A percentile compares a stretch with the other conserved stretches of the same genome.
phyloP scores from a whole-genome alignment of 768 basidiomycete species.

The Trametopsis cervina region DNA sequence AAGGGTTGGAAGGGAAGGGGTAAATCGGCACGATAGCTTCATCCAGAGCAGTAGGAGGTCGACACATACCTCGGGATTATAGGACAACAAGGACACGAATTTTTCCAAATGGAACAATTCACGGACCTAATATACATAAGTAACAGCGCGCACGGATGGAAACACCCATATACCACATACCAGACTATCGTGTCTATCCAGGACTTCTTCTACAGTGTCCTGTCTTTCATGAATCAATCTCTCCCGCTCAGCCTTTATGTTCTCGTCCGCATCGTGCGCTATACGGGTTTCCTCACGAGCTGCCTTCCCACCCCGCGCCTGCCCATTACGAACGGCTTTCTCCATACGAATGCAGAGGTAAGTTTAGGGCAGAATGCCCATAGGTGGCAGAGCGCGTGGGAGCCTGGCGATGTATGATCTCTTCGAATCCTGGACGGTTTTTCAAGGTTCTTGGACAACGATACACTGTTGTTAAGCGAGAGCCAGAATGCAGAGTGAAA shows the following conservation, averaged over 20 bases:
- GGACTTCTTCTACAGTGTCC: conserved; percentile 46
- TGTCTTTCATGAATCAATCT: conserved; percentile 54
- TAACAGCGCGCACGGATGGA: not conserved
- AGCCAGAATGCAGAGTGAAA: not conserved
- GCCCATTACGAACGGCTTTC: not conserved
- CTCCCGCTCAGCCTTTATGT: conserved; percentile 30
- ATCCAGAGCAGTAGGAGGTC: not conserved
- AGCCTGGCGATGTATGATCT: conserved; percentile 39
- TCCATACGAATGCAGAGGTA: not conserved
- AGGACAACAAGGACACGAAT: conserved; percentile 69
- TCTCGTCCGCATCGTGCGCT: conserved; percentile 9
- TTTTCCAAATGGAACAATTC: conserved; percentile 87
- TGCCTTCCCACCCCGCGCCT: not conserved
- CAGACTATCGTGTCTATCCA: conserved; percentile 65
- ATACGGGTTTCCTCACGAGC: not conserved
- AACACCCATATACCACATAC: conserved; percentile 34
- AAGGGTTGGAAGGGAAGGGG: no score
- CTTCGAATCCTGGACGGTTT: conserved; percentile 58
- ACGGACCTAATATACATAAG: conserved; percentile 47
- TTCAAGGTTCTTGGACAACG: conserved; percentile 47
- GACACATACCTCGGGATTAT: conserved; percentile 60
- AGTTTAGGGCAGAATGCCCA: not conserved
- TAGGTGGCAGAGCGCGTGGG: not conserved
- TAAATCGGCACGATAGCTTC: no score
- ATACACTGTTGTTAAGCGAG: not conserved